These are phyloP conservation scores for Ustilaginoidea virens DNA, from an alignment of 2,329 filamentous ascomycete genomes.

Conservation along the genomic window DNA sequence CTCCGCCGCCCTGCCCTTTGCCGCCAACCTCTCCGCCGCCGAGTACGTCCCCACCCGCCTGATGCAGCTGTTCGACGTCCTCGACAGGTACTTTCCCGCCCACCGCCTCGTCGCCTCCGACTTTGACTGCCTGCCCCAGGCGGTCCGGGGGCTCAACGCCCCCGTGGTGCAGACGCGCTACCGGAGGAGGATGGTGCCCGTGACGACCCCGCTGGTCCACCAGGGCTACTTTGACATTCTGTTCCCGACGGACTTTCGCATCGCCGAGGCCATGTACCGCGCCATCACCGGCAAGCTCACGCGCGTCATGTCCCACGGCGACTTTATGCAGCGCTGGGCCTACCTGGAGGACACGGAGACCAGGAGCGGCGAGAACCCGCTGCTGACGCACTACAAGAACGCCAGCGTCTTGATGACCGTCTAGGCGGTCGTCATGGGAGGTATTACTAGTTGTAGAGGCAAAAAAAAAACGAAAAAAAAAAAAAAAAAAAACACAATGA, in stretches of 20 bases:
- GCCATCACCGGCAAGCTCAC: conserved; percentile 88
- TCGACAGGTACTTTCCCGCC: conserved; percentile 75
- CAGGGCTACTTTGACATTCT: conserved; percentile 99
- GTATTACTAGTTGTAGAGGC: too few species aligned
- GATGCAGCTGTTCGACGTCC: conserved; percentile 92
- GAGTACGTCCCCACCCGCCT: conserved; percentile 91
- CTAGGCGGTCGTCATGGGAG: conserved; percentile 26
- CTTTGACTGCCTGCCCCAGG: conserved; percentile 74
- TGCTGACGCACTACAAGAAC: conserved; percentile 90
- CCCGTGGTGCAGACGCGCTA: conserved; percentile 95
- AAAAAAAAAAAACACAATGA: background rate
- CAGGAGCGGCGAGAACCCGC: conserved; percentile 78
- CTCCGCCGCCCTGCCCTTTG: conserved; percentile 49
- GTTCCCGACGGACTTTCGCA: conserved; percentile 88
- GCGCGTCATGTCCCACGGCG: conserved; percentile 69
- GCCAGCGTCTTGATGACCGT: conserved; percentile 83
- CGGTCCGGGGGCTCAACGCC: conserved; percentile 71
- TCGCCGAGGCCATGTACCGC: conserved; percentile 83
- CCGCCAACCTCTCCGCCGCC: conserved; percentile 60
- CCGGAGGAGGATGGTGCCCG: conserved; percentile 71
- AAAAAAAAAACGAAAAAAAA: background rate
- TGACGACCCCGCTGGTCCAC: conserved; percentile 81
- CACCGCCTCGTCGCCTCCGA: conserved; percentile 83
- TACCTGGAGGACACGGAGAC: conserved; percentile 83
- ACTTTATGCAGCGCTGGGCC: conserved; percentile 83